Evolutionary conservation across 768 basidiomycete genomes (phyloP), one percentile per base, ranked within the genome.

Genomic region (Amanita muscaria): DNA sequence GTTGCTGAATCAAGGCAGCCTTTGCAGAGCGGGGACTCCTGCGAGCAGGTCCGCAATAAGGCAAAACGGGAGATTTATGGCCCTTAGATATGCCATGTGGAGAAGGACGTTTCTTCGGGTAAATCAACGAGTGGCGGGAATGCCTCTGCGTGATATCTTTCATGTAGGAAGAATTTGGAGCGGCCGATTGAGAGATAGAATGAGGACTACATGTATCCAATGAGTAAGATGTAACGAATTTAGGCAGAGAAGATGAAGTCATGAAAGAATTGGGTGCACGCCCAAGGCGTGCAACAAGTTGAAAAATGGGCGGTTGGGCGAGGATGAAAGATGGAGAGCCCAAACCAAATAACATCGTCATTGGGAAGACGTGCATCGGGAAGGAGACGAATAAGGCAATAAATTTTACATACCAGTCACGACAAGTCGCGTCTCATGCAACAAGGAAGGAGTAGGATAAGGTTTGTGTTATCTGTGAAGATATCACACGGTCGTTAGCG

Each of bases 61-160:
- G 70, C 15, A 69, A 68, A 47, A 75, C 68, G 46, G 71, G 79
- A 47, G 72, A 73, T 55, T 76, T 83, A 57, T 76, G 76, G 21
- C 68, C 59, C 62, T 88, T 89, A 36, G 74, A 72, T 51, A 90
- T 68, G 58, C 87, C 86, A 65, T 84, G 66, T 32, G 85, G 86
- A 16, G 87, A 88, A 15, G 88, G 88, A 46, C 84, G 84, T 64
- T 84, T 89, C 80, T 82, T 88, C 39, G 83, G 82, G 57, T 90
- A 90, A 53, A 80, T 70, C 43, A 75, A 64, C 51, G 76, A 73
- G 56, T 72, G 73, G 60, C 83, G 75, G 51, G 79, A 72, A 57
- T 74, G 71, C 54, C 73, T 76, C 61, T 68, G 77, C 24, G 81
- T 76, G 50, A 75, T 67, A 68, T 88, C 86, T 72, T 89, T 89